These are phyloP conservation scores for Pleurotus salmoneostramineus DNA, from an alignment of 768 basidiomycete genomes.

Conservation along the genomic window DNA sequence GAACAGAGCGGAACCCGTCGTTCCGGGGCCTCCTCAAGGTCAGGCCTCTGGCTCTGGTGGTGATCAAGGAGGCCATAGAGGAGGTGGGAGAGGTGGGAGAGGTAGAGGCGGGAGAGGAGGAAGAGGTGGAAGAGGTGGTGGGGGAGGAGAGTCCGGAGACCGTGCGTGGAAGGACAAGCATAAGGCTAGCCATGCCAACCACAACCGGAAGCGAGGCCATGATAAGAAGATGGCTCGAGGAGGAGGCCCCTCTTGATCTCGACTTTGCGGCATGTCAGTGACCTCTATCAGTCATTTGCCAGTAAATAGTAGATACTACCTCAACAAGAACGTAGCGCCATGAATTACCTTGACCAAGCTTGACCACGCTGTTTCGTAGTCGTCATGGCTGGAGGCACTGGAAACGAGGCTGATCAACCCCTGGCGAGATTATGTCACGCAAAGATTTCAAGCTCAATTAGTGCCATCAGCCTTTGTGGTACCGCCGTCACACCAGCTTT, in stretches of 20 bases:
- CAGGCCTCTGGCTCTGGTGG: slow-evolving; percentile 17
- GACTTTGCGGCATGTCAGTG: too few relatives aligned
- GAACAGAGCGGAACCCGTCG: slow-evolving; percentile 32
- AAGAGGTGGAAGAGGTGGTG: slow-evolving; percentile 32
- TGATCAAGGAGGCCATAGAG: slow-evolving; percentile 34
- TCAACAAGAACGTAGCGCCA: too few relatives aligned
- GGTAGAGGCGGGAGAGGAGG: slow-evolving; percentile 31
- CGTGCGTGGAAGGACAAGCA: slow-evolving; percentile 75
- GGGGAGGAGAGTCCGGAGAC: slow-evolving; percentile 40
- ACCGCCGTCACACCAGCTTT: too few relatives aligned
- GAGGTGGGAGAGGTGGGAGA: slow-evolving; percentile 35
- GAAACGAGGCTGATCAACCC: too few relatives aligned
- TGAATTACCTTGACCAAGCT: too few relatives aligned
- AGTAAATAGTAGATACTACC: not conserved
- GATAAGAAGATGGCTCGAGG: slow-evolving; percentile 84
- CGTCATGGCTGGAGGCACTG: too few relatives aligned
- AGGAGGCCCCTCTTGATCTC: slow-evolving; percentile 34
- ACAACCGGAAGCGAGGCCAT: slow-evolving; percentile 76
- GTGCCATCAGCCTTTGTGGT: too few relatives aligned
- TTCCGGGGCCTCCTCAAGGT: slow-evolving; percentile 10
- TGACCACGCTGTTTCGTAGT: too few relatives aligned
- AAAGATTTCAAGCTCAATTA: too few relatives aligned
- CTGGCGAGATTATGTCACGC: too few relatives aligned
- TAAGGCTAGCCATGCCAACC: slow-evolving; percentile 70
- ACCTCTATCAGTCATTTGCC: too few relatives aligned